Conservation (phyloP, 1,139 yeast species). For the Taphrina wiesneri region DNA sequence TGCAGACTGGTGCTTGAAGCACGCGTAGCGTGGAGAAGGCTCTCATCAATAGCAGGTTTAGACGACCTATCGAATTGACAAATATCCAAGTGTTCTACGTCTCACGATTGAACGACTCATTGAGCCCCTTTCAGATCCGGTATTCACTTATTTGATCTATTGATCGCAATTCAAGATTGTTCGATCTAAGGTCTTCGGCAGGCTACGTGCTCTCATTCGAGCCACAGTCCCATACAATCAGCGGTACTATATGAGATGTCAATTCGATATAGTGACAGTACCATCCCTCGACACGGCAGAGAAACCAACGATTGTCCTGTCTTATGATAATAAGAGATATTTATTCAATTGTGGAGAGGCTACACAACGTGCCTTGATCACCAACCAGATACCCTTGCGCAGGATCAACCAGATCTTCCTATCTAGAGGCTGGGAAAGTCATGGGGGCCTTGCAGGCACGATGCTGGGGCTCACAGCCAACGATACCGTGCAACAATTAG, state of each 20-base stretch:
- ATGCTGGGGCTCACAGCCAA: constrained; percentile 11
- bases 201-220: constrained; percentile 29
- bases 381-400: constrained; percentile 12
- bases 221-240: neutral
- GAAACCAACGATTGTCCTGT: constrained; percentile 28
- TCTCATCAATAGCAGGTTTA: too few relatives aligned
- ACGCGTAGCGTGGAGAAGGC: neutral
- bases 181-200: constrained; percentile 6
- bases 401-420: constrained; percentile 21
- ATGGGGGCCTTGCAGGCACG: constrained; percentile 32
- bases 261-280: constrained; percentile 5
- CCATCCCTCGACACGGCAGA: constrained; percentile 24
- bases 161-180: neutral
- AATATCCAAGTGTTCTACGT: too few relatives aligned
- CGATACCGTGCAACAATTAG: neutral
- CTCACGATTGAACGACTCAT: too few relatives aligned
- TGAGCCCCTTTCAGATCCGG: too few relatives aligned
- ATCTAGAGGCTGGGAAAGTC: constrained; percentile 33
- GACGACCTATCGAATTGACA: too few relatives aligned
- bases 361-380: constrained; percentile 27
- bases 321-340: constrained; percentile 31
- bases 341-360: constrained; percentile 35
- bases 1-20: neutral
- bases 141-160: neutral
- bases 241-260: neutral